Evolutionary conservation across 306 rosid genomes (phyloP), one percentile per base, ranked within the genome.

Genomic region (Fagus crenata): DNA sequence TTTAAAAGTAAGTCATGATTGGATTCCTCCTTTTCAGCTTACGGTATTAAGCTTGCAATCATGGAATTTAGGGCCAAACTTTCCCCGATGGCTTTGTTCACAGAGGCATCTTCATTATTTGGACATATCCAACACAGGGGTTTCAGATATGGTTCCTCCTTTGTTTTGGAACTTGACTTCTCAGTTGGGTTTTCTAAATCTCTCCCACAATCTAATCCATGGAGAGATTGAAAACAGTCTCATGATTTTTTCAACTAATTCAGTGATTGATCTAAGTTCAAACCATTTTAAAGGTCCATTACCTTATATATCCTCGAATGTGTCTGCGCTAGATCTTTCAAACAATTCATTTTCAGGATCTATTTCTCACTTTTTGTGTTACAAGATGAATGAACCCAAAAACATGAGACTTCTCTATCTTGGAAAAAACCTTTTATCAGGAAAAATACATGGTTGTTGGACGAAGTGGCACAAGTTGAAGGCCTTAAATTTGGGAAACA

Each of bases 81-180:
- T 80, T 80, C 81, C 79, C 15, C 39, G 43, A 35, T 80, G 81
- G 87, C 60, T 80, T 61, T 49, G 15, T 0, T 76, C 81, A 32
- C 78, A 68, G 41, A 59, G 18, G 15, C 0, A 60, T 3, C 71
- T 83, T 41, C 0, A 0, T 0, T 4, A 12, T 53, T 31, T 83
- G 51, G 7, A 39, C 0, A 40, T 83, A 60, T 56, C 79, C 15
- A 72, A 83, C 69, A 46, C 60, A 0, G 15, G 54, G 12, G 71
- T 79, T 41, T 56, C 32, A 1, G 61, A 56, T 63, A 6, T 69
- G 36, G 59, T 84, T 43, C 86, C 83, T 2, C 46, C 17, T 32
- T 69, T 49, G 15, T 17, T 74, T 53, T 65, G 76, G 75, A 33
- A 33, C 41, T 0, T 3, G 18, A 0, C 13, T 9, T 15, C 28